Evolutionary conservation across 805 yeast species (phyloP), one percentile per base, ranked within the genome.

Genomic region (Monosporozyma aerobia): DNA sequence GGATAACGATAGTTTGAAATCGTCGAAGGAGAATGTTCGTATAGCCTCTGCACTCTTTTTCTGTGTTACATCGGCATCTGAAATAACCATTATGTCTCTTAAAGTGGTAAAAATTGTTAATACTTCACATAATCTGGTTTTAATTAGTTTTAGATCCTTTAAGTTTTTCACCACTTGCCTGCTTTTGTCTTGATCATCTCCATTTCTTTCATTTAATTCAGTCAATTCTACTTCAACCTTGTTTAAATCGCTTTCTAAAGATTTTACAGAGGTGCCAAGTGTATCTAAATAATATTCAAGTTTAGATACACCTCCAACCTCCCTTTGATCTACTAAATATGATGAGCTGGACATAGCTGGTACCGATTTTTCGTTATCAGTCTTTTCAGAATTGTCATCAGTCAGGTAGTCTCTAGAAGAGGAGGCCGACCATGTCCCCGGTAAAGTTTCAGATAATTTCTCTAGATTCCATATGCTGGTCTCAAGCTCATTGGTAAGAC

Each of bases 231-330:
- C 25, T 29, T 66, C 66, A 27, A 73, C 67, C 4, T 62, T 63
- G 0, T 55, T 53, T 22, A 82, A 61, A 52, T 81, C 83, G 5
- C 73, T 71, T 47, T 79, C 77, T 41, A 85, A 63, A 2, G 86
- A 73, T 44, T 77, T 73, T 25, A 83, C 77, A 0, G 88, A 77
- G 50, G 80, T 77, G 14, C 78, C 74, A 47, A 85, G 66, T 0
- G 83, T 77, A 45, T 82, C 85, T 44, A 82, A 69, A 61, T 83
- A 84, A 64, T 84, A 84, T 57, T 83, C 85, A 47, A 85, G 67
- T 54, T 87, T 73, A 9, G 85, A 77, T 0, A 80, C 74, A 8
- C 78, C 77, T 5, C 30, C 30, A 22, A 43, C 5, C 2, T 5
- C 27, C 23, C 30, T 43, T 23, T 23, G 45, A 43, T n/a, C 14